phyloP scores from a whole-genome alignment of 2,329 filamentous ascomycete species.

The Colletotrichum simmondsii region DNA sequence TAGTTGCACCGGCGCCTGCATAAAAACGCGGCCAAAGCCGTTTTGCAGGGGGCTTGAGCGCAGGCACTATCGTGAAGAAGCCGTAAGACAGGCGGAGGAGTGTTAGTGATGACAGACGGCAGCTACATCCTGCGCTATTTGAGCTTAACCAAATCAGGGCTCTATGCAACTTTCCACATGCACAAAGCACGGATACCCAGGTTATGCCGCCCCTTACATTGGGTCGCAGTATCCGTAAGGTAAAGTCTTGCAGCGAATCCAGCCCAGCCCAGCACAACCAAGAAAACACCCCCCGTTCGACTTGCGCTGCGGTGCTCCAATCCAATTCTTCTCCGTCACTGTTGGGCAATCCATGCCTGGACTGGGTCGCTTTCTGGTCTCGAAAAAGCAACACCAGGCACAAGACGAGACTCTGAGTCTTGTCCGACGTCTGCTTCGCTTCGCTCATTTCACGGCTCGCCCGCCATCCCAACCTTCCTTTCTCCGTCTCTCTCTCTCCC shows the following conservation, averaged over 20 bases:
- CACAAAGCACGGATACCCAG: slow-evolving; percentile 19
- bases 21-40: slow-evolving; percentile 16
- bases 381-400: slow-evolving; percentile 30
- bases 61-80: neutral
- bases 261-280: neutral
- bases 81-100: accelerated
- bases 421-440: slow-evolving; percentile 9
- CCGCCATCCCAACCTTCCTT: slow-evolving; percentile 21
- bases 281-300: neutral
- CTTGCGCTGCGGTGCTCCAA: slow-evolving; percentile 1
- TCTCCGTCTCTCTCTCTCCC: slow-evolving; percentile 22
- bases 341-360: slow-evolving; percentile 7
- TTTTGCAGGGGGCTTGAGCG: neutral
- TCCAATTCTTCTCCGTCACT: slow-evolving; percentile 7
- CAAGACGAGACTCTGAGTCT: slow-evolving; percentile 16
- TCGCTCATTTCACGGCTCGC: slow-evolving; percentile 28
- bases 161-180: slow-evolving; percentile 4
- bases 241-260: neutral
- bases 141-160: neutral
- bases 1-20: neutral
- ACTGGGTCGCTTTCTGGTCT: slow-evolving; percentile 21
- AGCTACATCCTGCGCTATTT: neutral
- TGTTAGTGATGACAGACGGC: slow-evolving; percentile 24
- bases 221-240: neutral
- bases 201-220: slow-evolving; percentile 11